phyloP scores from a whole-genome alignment of 305 asterid species.

The Solanum hybrid region DNA sequence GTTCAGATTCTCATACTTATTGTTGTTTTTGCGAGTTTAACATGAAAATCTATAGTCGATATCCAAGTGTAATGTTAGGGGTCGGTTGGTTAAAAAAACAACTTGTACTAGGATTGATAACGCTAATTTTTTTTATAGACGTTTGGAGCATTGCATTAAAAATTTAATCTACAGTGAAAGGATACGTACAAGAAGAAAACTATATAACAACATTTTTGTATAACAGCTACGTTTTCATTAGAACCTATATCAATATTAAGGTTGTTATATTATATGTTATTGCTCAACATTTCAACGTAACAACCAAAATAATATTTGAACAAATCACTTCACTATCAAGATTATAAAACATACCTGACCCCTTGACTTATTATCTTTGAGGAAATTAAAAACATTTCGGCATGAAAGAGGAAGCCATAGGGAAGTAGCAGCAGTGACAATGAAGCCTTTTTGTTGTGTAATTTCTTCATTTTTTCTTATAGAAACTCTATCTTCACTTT shows the following conservation, averaged over 20 bases:
- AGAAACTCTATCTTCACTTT: slow-evolving; percentile 39
- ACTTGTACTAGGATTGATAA: too few relatives aligned
- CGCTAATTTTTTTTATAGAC: neutral
- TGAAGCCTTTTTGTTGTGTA: slow-evolving; percentile 32
- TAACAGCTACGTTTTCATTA: neutral
- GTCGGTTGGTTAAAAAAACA: neutral
- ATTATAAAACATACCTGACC: slow-evolving; percentile 21
- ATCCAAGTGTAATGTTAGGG: neutral
- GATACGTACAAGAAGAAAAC: neutral
- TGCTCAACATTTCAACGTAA: neutral
- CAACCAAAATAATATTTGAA: too few relatives aligned
- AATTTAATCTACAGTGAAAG: too few relatives aligned
- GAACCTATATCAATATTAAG: neutral
- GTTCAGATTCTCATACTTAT: neutral
- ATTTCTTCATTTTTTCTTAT: slow-evolving; percentile 21
- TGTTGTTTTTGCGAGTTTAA: neutral
- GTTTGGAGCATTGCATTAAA: too few relatives aligned
- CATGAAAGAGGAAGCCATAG: slow-evolving; percentile 45
- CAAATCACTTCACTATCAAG: neutral
- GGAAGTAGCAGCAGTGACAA: slow-evolving; percentile 48
- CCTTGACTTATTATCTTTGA: slow-evolving; percentile 45
- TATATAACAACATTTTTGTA: neutral
- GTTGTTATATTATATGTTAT: neutral
- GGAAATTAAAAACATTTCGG: slow-evolving; percentile 35
- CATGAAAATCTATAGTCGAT: neutral